Evolutionary conservation across 1,284 basidiomycete species (phyloP), one percentile per base, ranked within the genome.

Genomic region (Singerocomus inundabilis): DNA sequence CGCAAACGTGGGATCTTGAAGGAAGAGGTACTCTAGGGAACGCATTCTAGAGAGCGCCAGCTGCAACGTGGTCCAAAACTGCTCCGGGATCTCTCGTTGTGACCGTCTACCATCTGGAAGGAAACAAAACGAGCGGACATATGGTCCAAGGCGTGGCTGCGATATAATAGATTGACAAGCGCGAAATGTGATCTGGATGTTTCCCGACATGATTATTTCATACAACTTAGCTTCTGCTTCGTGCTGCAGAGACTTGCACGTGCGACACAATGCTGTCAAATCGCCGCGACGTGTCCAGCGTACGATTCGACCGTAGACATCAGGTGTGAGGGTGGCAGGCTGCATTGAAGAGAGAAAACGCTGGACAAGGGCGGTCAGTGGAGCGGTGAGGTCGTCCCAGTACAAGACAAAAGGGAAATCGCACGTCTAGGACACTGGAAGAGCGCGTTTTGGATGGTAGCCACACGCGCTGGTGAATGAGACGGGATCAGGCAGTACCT

Each of bases 151-250:
- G 8, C 58, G 66, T 9, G 53, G 54, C 38, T 66, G 57, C 3
- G 58, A 50, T 31, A 56, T 15, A 31, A 69, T 49, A 41, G 67
- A 56, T 46, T 67, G 61, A 13, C 60, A 67, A 44, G 62, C 66
- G 53, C 58, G 54, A 48, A 66, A 56, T 25, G 47, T 51, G 53
- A 46, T 41, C 33, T 60, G 58, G 53, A 55, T n/a, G 29, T 52
- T 59, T 4, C 36, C 56, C 15, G 58, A 59, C 58, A 58, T 51
- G 57, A 66, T 43, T 40, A 50, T 42, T 49, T 68, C 60, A 43
- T 66, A 66, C 53, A 69, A 46, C 48, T 47, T 63, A 18, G 42
- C 53, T 47, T 66, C 67, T 48, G 67, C 67, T 43, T 61, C 55
- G 46, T 38, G 66, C 44, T 69, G 63, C 29, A 66, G 16, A 6